A percentile compares a stretch with the other conserved stretches of the same genome.
phyloP scores from a whole-genome alignment of 192 early-diverging fungal species.

The Coemansia reversa region DNA sequence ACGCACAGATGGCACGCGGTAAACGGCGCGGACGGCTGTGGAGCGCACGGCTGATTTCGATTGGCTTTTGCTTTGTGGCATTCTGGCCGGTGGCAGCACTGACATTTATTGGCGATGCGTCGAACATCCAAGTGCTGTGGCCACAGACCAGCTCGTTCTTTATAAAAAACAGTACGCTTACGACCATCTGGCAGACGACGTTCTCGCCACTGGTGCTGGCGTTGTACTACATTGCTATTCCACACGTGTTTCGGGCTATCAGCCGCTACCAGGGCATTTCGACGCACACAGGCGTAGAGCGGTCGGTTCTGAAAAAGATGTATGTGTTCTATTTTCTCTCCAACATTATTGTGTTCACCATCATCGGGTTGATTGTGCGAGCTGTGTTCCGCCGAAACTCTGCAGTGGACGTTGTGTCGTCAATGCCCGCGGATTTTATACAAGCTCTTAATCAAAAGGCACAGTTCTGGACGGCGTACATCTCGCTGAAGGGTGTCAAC shows the following conservation, averaged over 20 bases:
- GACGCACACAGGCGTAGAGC: slow-evolving; percentile 68
- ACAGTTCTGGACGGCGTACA: slow-evolving; percentile 75
- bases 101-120: slow-evolving; percentile 60
- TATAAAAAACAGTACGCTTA: slow-evolving; percentile 49
- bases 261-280: slow-evolving; percentile 69
- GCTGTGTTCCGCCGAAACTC: slow-evolving; percentile 43
- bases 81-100: slow-evolving; percentile 67
- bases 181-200: slow-evolving; percentile 63
- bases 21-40: slow-evolving; percentile 49
- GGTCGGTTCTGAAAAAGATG: slow-evolving; percentile 68
- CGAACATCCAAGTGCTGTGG: slow-evolving; percentile 59
- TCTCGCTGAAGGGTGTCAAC: slow-evolving; percentile 64
- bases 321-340: slow-evolving; percentile 74
- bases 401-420: slow-evolving; percentile 35
- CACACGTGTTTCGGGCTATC: slow-evolving; percentile 61
- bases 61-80: slow-evolving; percentile 62
- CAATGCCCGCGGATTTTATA: slow-evolving; percentile 41
- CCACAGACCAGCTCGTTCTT: slow-evolving; percentile 55
- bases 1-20: slow-evolving; percentile 59
- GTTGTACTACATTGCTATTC: slow-evolving; percentile 65
- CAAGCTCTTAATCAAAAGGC: slow-evolving; percentile 53
- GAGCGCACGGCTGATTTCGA: slow-evolving; percentile 50
- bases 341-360: slow-evolving; percentile 66
- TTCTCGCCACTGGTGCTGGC: slow-evolving; percentile 68
- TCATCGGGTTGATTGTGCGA: slow-evolving; percentile 44